Base-by-base conservation (phyloP, 2,329 filamentous ascomycete species). In the Balansia obtecta region DNA sequence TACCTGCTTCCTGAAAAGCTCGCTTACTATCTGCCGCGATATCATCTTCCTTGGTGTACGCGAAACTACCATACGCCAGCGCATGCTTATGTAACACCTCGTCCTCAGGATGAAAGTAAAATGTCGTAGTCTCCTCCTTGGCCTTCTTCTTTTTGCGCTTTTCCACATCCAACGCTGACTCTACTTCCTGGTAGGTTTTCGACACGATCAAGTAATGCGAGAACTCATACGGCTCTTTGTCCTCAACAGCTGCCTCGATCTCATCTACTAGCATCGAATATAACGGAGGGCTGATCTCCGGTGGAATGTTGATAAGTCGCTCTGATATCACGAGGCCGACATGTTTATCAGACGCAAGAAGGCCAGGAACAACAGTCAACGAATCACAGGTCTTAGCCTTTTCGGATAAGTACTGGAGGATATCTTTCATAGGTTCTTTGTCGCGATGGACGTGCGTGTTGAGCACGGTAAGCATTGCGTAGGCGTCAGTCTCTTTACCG, bases 41-140 rank as follows among this genome's bases (percentile, higher is more conserved):
- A 58, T 95, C 87, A 45, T 86, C 85, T 52, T 88, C 81, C 65
- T 86, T 91, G 45, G 83, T 85, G 66, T 89, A 95, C 16, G 85
- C 78, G 63, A 84, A 95, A 48, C 75, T 80, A 27, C 82, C 85
- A 55, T 77, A 73, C 13, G 80, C 88, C 39, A 80, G 54, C 2
- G 88, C 86, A 68, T 91, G 77, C 62, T 81, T 82, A 56, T 93
- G 82, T 60, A 96, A 70, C 48, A 91, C 79, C 72, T 97, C 93
- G 62, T 98, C 93, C 69, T 98, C 93, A 0, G 89, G 85, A 65
- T 98, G 93, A 73, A 97, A 98, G 68, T 90, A 94, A 68, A 89
- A 95, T 34, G 79, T 73, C 59, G 85, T 77, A 9, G 73, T 69
- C 48, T 75, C 73, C 53, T 77, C 68, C 64, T 76, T 77, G 51